Percentiles rank a stretch among this genome's conserved stretches.
Evolutionary conservation across 1,284 basidiomycete species (phyloP).

Genomic region (Ustilago nuda): DNA sequence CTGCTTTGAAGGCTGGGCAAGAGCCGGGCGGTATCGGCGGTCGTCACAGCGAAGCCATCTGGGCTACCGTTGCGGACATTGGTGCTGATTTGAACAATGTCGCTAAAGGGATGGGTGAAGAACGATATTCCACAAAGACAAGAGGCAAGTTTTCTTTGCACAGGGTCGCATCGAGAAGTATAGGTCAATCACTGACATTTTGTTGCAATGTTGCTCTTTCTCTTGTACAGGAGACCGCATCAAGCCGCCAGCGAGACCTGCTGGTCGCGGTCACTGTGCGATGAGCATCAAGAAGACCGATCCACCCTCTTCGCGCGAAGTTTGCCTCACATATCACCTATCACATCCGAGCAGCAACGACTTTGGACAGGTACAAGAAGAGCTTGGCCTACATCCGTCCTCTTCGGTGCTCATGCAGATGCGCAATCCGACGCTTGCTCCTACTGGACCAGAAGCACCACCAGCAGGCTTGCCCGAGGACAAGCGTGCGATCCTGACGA

Average conservation of each 20-base stretch:
- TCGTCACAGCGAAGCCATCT: slow-evolving; percentile 54
- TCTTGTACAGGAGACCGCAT: slow-evolving; percentile 38
- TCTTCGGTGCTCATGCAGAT: slow-evolving; percentile 52
- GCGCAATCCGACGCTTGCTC: slow-evolving; percentile 55
- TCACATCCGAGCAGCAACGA: slow-evolving; percentile 51
- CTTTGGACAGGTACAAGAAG: slow-evolving; percentile 54
- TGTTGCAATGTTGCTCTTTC: background rate
- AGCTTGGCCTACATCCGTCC: slow-evolving; percentile 48
- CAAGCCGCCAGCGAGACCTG: slow-evolving; percentile 49
- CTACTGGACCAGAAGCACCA: slow-evolving; percentile 43
- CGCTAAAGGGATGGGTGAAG: slow-evolving; percentile 35
- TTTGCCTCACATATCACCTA: slow-evolving; percentile 52
- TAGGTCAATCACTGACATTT: background rate
- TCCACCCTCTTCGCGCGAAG: slow-evolving; percentile 50
- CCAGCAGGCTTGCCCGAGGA: slow-evolving; percentile 44
- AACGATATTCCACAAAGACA: slow-evolving; percentile 55
- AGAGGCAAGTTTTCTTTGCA: slow-evolving; percentile 18
- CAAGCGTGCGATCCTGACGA: slow-evolving; percentile 44
- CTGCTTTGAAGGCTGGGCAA: slow-evolving; percentile 40
- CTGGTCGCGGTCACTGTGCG: slow-evolving; percentile 53
- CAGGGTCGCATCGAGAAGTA: background rate
- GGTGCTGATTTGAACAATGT: slow-evolving; percentile 36
- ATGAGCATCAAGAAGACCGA: slow-evolving; percentile 45
- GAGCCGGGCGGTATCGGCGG: slow-evolving; percentile 57
- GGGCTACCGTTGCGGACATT: slow-evolving; percentile 53